These are phyloP conservation scores for Shiraia sp. DNA, from an alignment of 2,329 filamentous ascomycete genomes.

Conservation along the genomic window DNA sequence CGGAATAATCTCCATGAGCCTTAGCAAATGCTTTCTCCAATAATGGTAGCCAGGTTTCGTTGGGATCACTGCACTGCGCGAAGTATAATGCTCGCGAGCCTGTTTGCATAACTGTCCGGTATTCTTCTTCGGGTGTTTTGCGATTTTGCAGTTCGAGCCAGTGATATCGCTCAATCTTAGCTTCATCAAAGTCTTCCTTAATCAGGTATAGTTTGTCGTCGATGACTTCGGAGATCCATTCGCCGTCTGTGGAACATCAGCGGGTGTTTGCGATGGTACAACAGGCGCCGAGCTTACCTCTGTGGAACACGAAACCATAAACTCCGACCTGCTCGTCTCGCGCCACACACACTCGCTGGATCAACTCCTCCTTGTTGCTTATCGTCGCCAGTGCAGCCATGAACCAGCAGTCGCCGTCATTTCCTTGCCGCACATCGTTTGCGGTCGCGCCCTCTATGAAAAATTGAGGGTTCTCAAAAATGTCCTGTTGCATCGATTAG, in stretches of 20 bases:
- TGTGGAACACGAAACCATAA: slow-evolving; percentile 83
- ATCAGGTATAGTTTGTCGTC: slow-evolving; percentile 89
- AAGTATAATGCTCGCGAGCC: slow-evolving; percentile 80
- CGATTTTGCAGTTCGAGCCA: slow-evolving; percentile 73
- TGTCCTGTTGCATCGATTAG: slow-evolving; percentile 59
- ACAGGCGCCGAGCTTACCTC: slow-evolving; percentile 50
- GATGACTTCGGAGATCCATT: slow-evolving; percentile 90
- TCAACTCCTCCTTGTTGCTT: slow-evolving; percentile 71
- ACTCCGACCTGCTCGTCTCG: slow-evolving; percentile 74
- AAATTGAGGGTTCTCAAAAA: slow-evolving; percentile 77
- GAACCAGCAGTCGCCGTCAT: slow-evolving; percentile 83
- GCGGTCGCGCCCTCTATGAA: slow-evolving; percentile 77
- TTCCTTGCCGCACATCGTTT: slow-evolving; percentile 78
- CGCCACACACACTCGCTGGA: slow-evolving; percentile 74
- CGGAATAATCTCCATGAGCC: slow-evolving; percentile 76
- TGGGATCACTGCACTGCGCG: slow-evolving; percentile 72
- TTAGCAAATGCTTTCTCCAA: slow-evolving; percentile 85
- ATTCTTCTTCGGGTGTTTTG: slow-evolving; percentile 71
- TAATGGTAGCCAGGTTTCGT: slow-evolving; percentile 81
- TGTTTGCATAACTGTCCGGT: slow-evolving; percentile 69
- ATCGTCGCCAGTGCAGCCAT: slow-evolving; percentile 79
- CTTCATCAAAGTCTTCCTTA: slow-evolving; percentile 78
- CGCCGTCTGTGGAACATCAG: slow-evolving; percentile 63
- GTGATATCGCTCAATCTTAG: slow-evolving; percentile 71
- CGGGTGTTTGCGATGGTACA: slow-evolving; percentile 6